Evolutionary conservation across 352 stramenopile genomes (phyloP).

Genomic region (Pythium grandisporangium): DNA sequence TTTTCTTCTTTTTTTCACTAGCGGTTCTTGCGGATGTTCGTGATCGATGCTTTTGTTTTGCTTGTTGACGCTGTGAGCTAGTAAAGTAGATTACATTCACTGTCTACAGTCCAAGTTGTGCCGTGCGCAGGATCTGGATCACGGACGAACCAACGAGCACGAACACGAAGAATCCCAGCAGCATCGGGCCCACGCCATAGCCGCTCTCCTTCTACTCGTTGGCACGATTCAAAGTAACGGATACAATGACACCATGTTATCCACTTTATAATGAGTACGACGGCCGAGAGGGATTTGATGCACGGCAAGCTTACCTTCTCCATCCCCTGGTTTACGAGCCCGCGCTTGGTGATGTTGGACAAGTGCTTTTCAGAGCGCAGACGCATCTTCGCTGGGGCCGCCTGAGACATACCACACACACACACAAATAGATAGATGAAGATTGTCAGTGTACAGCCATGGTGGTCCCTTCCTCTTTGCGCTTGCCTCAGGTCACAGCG

Average conservation of each 20-base stretch:
- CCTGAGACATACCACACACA: constrained; percentile 12
- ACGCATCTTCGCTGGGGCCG: constrained; percentile 74
- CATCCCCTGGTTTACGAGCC: constrained; percentile 60
- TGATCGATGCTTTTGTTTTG: too few species aligned
- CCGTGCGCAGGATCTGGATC: constrained; percentile 78
- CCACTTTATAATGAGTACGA: too few species aligned
- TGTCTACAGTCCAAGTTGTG: constrained; percentile 69
- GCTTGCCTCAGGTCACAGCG: too few species aligned
- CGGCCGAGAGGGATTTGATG: too few species aligned
- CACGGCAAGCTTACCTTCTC: constrained; percentile 50
- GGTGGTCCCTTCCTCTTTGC: too few species aligned
- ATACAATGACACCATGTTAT: too few species aligned
- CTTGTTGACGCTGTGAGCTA: too few species aligned
- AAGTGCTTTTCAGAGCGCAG: constrained; percentile 83
- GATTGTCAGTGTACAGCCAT: neutral
- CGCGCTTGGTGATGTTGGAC: constrained; percentile 84
- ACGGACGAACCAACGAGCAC: constrained; percentile 82
- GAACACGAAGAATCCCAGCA: constrained; percentile 84
- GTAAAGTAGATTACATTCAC: too few species aligned
- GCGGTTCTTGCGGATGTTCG: too few species aligned
- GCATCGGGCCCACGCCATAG: constrained; percentile 68
- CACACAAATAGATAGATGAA: neutral
- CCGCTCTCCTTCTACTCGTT: constrained; percentile 41
- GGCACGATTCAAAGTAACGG: too few species aligned
- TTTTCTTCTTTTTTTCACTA: too few species aligned